These are phyloP conservation scores for Colletotrichum tanaceti DNA, from an alignment of 2,329 filamentous ascomycete species.

Conservation along the genomic window DNA sequence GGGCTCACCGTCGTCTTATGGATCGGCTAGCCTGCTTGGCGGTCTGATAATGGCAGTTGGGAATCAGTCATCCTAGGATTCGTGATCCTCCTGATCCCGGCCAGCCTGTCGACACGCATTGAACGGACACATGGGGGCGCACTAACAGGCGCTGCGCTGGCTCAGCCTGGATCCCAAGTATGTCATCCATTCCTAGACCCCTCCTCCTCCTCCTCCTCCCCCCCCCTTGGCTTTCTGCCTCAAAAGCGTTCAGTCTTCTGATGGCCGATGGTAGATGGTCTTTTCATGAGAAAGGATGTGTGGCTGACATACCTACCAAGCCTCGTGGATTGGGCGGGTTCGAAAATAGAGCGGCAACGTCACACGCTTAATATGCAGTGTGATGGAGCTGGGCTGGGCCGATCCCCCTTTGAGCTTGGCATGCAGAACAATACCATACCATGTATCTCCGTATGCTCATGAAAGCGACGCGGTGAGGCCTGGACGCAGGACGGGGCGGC, in stretches of 20 bases:
- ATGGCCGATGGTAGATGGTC: too few species aligned
- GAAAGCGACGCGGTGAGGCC: not conserved
- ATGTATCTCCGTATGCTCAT: too few species aligned
- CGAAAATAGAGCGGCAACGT: conserved; percentile 9
- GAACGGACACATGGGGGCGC: too few species aligned
- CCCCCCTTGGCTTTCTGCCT: too few species aligned
- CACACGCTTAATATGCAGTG: conserved; percentile 20
- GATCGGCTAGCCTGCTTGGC: conserved; percentile 15
- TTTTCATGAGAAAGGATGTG: too few species aligned
- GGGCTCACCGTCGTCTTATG: conserved; percentile 5
- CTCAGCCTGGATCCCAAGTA: too few species aligned
- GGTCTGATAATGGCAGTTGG: not conserved
- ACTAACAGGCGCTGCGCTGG: too few species aligned
- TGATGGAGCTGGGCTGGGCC: not conserved
- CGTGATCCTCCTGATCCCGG: conserved; percentile 9
- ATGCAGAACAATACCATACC: too few species aligned
- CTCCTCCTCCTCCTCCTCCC: too few species aligned
- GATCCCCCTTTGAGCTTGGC: not conserved
- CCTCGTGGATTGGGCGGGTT: not conserved
- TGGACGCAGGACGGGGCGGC: not conserved
- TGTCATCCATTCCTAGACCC: not conserved
- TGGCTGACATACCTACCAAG: not conserved
- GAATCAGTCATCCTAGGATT: not conserved
- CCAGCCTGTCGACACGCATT: not conserved
- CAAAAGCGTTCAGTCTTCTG: too few species aligned